These are phyloP conservation scores for Ceratocystiopsis sp. DNA, from an alignment of 2,329 filamentous ascomycete species.

Conservation along the genomic window DNA sequence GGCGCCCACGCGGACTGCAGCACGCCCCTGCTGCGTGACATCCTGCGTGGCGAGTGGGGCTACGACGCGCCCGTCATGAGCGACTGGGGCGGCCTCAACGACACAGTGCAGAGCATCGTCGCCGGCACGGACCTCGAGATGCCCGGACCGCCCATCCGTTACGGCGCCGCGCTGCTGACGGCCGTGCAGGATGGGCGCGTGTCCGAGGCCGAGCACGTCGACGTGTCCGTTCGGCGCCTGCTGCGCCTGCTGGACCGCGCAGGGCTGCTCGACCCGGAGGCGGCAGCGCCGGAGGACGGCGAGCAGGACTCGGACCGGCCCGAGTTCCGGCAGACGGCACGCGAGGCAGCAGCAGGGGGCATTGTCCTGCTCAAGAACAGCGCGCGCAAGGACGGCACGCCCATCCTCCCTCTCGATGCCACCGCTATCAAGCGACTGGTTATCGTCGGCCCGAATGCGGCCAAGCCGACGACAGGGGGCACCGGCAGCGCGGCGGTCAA, in stretches of 20 bases:
- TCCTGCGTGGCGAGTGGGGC: conserved; percentile 41
- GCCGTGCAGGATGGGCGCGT: conserved; percentile 3
- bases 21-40: conserved; percentile 31
- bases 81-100: conserved; percentile 21
- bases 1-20: conserved; percentile 44
- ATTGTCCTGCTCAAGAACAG: conserved; percentile 13
- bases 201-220: conserved; percentile 2
- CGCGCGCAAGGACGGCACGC: too few species aligned
- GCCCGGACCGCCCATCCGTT: conserved; percentile 14
- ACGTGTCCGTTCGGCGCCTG: conserved; percentile 2
- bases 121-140: conserved; percentile 19
- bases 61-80: conserved; percentile 42
- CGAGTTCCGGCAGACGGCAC: conserved; percentile 8
- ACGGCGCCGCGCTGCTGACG: conserved; percentile 7
- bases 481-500: conserved; percentile 12
- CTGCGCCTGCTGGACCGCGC: conserved; percentile 2
- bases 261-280: conserved; percentile 1
- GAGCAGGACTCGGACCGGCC: conserved; percentile 8
- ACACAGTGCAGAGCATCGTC: conserved; percentile 9
- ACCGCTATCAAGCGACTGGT: conserved; percentile 2
- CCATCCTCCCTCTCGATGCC: conserved; percentile 9
- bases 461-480: conserved; percentile 9
- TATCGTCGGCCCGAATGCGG: conserved; percentile 11
- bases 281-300: background rate
- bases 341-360: conserved; percentile 11